Evolutionary conservation across 306 rosid species (phyloP).

Genomic region (Bauhinia variegata): DNA sequence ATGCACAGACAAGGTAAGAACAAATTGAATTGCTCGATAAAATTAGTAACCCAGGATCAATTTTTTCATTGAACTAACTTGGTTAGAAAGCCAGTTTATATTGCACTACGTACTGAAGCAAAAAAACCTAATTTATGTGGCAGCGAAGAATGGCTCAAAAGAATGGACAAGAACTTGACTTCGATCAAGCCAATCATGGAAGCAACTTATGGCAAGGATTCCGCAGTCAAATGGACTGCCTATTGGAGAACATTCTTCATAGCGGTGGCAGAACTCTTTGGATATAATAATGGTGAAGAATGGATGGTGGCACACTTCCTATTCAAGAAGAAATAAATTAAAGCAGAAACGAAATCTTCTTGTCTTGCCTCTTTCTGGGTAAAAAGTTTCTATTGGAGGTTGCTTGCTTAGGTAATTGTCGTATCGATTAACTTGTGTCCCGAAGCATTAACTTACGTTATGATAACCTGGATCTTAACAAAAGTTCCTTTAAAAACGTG

Average conservation of each 20-base stretch:
- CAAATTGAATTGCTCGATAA: background rate
- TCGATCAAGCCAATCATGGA: constrained; percentile 79
- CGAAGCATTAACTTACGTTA: background rate
- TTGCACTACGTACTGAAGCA: background rate
- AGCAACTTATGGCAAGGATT: constrained; percentile 79
- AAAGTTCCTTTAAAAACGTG: background rate
- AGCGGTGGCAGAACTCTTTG: constrained; percentile 87
- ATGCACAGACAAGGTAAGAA: constrained; percentile 79
- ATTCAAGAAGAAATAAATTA: constrained; percentile 66
- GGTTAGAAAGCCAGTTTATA: constrained; percentile 15
- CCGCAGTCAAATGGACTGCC: constrained; percentile 86
- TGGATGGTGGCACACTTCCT: constrained; percentile 88
- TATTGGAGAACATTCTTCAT: constrained; percentile 96
- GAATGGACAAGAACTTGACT: constrained; percentile 64
- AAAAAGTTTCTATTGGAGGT: background rate
- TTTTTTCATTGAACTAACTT: background rate
- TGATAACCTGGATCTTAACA: background rate
- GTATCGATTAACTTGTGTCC: background rate
- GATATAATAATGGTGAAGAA: constrained; percentile 85
- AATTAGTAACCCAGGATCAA: constrained; percentile 1
- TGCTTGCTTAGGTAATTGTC: background rate
- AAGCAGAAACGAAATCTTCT: constrained; percentile 4
- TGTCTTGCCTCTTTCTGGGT: background rate
- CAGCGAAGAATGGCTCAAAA: constrained; percentile 98
- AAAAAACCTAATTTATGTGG: constrained; percentile 28